Evolutionary conservation across 169 alveolate genomes (phyloP).

Genomic region (Ichthyophthirius multifiliis): DNA sequence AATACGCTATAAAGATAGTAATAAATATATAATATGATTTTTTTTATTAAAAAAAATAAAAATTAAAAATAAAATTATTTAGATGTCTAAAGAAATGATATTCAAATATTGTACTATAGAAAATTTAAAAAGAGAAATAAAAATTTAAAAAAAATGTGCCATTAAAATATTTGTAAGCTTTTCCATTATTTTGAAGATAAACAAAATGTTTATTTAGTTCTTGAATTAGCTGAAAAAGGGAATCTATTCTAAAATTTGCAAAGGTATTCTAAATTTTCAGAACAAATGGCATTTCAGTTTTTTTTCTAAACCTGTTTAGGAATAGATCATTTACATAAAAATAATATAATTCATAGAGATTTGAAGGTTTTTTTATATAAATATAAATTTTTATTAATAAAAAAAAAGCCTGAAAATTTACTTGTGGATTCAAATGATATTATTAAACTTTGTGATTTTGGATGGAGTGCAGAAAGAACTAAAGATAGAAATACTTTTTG

Average conservation of each 20-base stretch:
- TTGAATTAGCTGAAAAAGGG: conserved; percentile 71
- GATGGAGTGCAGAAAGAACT: conserved; percentile 15
- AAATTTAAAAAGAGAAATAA: conserved; percentile 78
- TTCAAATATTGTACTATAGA: conserved; percentile 31
- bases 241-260: conserved; percentile 51
- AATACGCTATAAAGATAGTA: conserved; percentile 38
- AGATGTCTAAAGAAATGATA: conserved; percentile 51
- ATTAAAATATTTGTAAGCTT: conserved; percentile 64
- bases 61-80: conserved; percentile 15
- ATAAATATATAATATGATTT: not conserved
- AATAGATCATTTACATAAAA: conserved; percentile 60
- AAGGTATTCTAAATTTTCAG: conserved; percentile 56
- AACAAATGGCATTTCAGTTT: conserved; percentile 63
- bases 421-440: conserved; percentile 38
- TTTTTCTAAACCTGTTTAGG: conserved; percentile 63
- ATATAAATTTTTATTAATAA: not conserved
- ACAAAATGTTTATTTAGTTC: conserved; percentile 65
- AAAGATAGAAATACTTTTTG: conserved; percentile 76
- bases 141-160: conserved; percentile 77
- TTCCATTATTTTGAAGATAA: conserved; percentile 74
- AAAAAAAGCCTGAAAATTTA: conserved; percentile 60
- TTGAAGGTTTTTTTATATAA: conserved; percentile 33
- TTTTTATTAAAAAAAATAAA: not conserved
- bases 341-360: conserved; percentile 75
- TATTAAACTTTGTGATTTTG: conserved; percentile 65